phyloP scores from a whole-genome alignment of 78 protist species.

The Monosiga brevicollis region DNA sequence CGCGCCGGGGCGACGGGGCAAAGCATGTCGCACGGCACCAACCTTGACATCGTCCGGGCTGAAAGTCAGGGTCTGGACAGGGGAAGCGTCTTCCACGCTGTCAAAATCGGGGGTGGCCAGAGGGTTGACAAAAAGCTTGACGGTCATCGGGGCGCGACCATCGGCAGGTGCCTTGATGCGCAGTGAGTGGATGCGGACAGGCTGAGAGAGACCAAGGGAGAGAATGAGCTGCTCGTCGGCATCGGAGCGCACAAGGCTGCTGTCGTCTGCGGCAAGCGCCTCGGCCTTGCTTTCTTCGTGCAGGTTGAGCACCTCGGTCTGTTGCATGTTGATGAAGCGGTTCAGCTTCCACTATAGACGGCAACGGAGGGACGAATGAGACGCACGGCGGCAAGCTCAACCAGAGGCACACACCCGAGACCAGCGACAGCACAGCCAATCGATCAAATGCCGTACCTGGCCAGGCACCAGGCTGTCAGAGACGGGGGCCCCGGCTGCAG shows the following conservation, averaged over 20 bases:
- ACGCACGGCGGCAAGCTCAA: too few species aligned
- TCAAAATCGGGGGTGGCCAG: background rate
- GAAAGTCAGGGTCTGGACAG: background rate
- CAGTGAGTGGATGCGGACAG: constrained; percentile 25
- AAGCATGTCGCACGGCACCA: background rate
- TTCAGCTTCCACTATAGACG: background rate
- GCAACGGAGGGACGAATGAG: too few species aligned
- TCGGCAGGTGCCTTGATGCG: background rate
- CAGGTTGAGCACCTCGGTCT: constrained; percentile 18
- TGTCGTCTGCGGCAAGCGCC: constrained; percentile 14
- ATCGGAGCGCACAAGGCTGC: constrained; percentile 9
- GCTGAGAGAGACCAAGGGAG: constrained; percentile 9
- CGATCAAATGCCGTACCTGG: too few species aligned
- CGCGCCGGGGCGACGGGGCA: background rate
- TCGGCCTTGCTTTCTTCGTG: background rate
- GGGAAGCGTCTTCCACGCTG: background rate
- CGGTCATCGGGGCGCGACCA: background rate
- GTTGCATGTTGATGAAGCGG: background rate
- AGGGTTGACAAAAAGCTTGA: background rate
- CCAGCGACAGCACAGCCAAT: too few species aligned
- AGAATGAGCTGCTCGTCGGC: constrained; percentile 37
- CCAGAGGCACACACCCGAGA: too few species aligned
- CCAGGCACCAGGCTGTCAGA: background rate
- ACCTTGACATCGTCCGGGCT: constrained; percentile 2
- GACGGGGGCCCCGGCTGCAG: background rate